Evolutionary conservation across 2,329 filamentous ascomycete species (phyloP).

Genomic region (Iodosphaeria phyllophila): DNA sequence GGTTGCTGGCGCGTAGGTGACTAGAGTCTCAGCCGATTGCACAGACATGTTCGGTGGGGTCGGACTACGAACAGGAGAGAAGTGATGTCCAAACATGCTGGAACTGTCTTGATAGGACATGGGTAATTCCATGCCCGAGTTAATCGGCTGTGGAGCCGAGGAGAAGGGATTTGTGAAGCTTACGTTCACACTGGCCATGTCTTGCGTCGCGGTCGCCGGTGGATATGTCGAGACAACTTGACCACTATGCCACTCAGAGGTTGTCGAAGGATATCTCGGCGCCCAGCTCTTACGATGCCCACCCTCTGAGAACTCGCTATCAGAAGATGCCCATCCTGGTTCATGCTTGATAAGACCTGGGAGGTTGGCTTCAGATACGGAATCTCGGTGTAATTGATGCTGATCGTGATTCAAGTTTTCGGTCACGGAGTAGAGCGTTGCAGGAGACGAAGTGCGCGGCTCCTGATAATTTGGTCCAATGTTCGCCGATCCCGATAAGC

Average conservation of each 20-base stretch:
- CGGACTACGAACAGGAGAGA: constrained; percentile 27
- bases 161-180: constrained; percentile 11
- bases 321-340: constrained; percentile 24
- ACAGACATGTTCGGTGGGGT: constrained; percentile 25
- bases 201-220: not conserved
- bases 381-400: constrained; percentile 9
- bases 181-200: constrained; percentile 9
- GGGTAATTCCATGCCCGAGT: constrained; percentile 16
- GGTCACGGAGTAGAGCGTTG: constrained; percentile 10
- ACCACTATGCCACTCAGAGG: constrained; percentile 7
- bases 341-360: constrained; percentile 16
- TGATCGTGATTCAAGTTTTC: too few relatives aligned
- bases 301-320: constrained; percentile 25
- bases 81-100: constrained; percentile 18
- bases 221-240: constrained; percentile 4
- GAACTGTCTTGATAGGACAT: constrained; percentile 17
- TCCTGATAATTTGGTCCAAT: constrained; percentile 8
- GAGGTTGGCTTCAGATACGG: constrained; percentile 13
- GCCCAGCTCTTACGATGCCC: constrained; percentile 5
- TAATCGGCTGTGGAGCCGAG: constrained; percentile 12
- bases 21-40: constrained; percentile 28
- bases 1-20: constrained; percentile 23
- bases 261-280: constrained; percentile 9
- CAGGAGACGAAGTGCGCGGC: constrained; percentile 12
- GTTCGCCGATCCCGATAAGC: constrained; percentile 6